Base-by-base conservation (phyloP, 31 red algal genomes). In the Odonthalia washingtoniensis region DNA sequence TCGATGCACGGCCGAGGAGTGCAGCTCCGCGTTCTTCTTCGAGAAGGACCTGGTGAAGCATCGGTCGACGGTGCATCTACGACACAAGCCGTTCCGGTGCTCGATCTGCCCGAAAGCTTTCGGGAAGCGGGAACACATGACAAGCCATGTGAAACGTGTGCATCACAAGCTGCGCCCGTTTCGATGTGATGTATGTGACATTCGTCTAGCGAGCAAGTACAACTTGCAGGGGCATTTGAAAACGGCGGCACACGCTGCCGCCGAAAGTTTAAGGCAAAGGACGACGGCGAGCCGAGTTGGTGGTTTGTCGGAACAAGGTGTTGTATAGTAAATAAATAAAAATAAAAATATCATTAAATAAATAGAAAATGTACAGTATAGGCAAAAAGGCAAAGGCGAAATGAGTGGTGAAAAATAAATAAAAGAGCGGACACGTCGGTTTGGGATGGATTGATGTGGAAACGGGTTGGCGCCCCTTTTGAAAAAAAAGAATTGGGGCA, bases 41-140 rank as follows among this genome's bases (percentile, higher is more conserved):
- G 70, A 72, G 21, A 92, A 92, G 76, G 89, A 94, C 70, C 77
- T 87, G 0, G 78, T 46, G 17, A 88, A 85, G 40, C 91, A 94
- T 74, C 72, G 36, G 4, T 77, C 40, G 18, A 94, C 91, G 43
- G 91, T 94, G 1, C 91, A 94, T 70, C 61, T 94, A 27, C 49
- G 79, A 5, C 69, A 89, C 44, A 78, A 80, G 31, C 91, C 91
- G 80, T 94, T 82, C 69, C 32, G 45, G 39, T 94, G 91, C 60
- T 38, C 70, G 0, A 42, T 38, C 14, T 94, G 91, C 46, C 37
- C 52, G 3, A 72, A 80, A 61, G 78, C 85, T 6, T 94, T 94
- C 74, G 91, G 91, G 6, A 88, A 94, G 80, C 75, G 78, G 2
- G 92, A 89, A 43, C 92, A 94, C 43, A 84, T 94, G 84, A 94